A percentile compares a stretch with the other conserved stretches of the same genome.
phyloP scores from a whole-genome alignment of 768 basidiomycete species.

The Podaxis sp. region DNA sequence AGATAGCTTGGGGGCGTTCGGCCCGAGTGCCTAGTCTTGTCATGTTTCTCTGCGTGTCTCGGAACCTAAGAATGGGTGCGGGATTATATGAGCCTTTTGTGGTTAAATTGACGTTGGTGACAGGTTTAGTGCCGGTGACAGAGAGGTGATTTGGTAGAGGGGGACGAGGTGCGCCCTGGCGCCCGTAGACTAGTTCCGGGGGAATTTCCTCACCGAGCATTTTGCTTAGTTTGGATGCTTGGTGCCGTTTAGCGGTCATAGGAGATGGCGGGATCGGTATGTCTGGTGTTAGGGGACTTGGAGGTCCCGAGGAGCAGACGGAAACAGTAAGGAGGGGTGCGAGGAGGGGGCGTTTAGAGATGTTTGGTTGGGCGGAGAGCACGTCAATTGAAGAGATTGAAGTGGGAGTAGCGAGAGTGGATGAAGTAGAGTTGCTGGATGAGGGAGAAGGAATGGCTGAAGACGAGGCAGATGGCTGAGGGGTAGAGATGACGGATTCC shows the following conservation, averaged over 20 bases:
- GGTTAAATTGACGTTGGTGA: background rate
- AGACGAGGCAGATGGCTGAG: background rate
- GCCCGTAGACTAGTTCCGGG: background rate
- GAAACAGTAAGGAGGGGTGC: background rate
- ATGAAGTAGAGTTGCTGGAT: background rate
- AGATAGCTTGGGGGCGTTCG: constrained; percentile 4
- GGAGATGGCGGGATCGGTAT: constrained; percentile 21
- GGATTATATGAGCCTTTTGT: background rate
- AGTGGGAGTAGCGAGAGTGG: background rate
- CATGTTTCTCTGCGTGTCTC: background rate
- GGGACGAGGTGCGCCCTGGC: background rate
- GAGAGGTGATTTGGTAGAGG: background rate
- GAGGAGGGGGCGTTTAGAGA: background rate
- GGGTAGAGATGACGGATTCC: background rate
- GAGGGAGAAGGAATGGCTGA: background rate
- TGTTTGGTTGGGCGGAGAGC: background rate
- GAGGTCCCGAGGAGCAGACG: background rate
- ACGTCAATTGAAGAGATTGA: background rate
- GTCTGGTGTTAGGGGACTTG: constrained; percentile 12
- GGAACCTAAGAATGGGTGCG: background rate
- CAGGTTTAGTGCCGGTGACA: background rate
- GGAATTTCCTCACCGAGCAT: constrained; percentile 24
- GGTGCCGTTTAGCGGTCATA: constrained; percentile 19
- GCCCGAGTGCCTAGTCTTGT: background rate
- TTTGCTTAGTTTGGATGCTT: constrained; percentile 23